Evolutionary conservation across 139 green algal genomes (phyloP), one percentile per base, ranked within the genome.

Genomic region (Ulvella scutata): DNA sequence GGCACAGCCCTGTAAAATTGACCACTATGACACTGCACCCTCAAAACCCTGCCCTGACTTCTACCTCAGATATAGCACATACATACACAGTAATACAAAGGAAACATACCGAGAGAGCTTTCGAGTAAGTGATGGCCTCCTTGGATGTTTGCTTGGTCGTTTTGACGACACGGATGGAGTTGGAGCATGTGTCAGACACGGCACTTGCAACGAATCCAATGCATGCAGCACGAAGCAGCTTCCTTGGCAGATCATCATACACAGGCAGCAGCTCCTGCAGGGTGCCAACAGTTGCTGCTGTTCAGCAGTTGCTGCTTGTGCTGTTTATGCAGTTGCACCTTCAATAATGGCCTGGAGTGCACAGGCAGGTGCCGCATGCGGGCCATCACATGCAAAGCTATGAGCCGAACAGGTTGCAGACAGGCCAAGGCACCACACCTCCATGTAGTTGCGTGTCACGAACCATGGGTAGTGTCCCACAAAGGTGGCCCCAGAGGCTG

Each of bases 391-490:
- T n/a, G n/a, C n/a, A n/a, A n/a, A n/a, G n/a, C n/a, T n/a, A n/a
- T n/a, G n/a, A n/a, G n/a, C n/a, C n/a, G n/a, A n/a, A n/a, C n/a
- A n/a, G n/a, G n/a, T n/a, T n/a, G n/a, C n/a, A n/a, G n/a, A n/a
- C n/a, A n/a, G n/a, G n/a, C n/a, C n/a, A n/a, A n/a, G n/a, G n/a
- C n/a, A n/a, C n/a, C n/a, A n/a, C n/a, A n/a, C n/a, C n/a, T 67
- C 51, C 51, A 67, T 67, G 51, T 67, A 67, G 51, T 67, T 67
- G 1, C 51, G 51, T n/a, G 51, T 67, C 51, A 82, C 82, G 73
- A 92, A 97, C 92, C 92, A 97, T 43, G 92, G 92, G 81, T 93
- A 96, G 82, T 97, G 90, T 3, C 92, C 92, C 36, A 93, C 92
- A 78, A 91, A 93, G 73, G 87, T 97, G 72, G 92, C 92, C 20